Evolutionary conservation across 1,284 basidiomycete genomes (phyloP).

Genomic region (Cryptococcus floricola): DNA sequence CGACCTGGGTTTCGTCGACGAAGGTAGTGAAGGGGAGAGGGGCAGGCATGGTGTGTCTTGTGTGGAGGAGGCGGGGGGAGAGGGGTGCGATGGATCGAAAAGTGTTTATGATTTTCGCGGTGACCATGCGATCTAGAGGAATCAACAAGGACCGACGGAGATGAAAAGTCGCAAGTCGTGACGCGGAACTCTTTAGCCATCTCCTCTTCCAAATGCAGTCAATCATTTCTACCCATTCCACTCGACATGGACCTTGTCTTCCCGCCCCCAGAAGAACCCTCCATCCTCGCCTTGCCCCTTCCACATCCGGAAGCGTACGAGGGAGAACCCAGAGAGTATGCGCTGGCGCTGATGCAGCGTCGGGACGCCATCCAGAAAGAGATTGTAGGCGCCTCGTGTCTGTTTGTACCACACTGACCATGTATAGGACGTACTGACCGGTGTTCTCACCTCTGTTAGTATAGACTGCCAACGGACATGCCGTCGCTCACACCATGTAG

Average conservation of each 20-base stretch:
- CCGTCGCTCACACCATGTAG: constrained; percentile 13
- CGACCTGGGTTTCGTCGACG: constrained; percentile 55
- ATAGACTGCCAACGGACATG: not conserved
- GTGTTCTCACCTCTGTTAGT: constrained; percentile 32
- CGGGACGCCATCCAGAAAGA: constrained; percentile 47
- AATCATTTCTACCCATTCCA: too few relatives aligned
- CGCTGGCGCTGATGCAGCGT: constrained; percentile 42
- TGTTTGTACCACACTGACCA: not conserved
- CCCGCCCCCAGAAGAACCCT: constrained; percentile 19
- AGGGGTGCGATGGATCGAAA: not conserved
- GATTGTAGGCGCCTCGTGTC: constrained; percentile 31
- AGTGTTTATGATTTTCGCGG: not conserved
- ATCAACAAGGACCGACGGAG: not conserved
- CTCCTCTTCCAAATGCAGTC: not conserved
- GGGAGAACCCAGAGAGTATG: constrained; percentile 44
- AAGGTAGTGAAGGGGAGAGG: constrained; percentile 39
- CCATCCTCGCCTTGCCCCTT: constrained; percentile 27
- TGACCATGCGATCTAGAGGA: not conserved
- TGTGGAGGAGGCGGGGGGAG: constrained; percentile 18
- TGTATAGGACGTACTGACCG: constrained; percentile 31
- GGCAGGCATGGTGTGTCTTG: not conserved
- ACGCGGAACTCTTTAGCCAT: not conserved
- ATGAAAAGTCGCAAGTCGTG: not conserved
- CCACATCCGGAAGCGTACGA: constrained; percentile 42
- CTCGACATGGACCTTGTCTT: constrained; percentile 7